Evolutionary conservation across 768 basidiomycete species (phyloP).

Genomic region (Tubosaeta sp.): DNA sequence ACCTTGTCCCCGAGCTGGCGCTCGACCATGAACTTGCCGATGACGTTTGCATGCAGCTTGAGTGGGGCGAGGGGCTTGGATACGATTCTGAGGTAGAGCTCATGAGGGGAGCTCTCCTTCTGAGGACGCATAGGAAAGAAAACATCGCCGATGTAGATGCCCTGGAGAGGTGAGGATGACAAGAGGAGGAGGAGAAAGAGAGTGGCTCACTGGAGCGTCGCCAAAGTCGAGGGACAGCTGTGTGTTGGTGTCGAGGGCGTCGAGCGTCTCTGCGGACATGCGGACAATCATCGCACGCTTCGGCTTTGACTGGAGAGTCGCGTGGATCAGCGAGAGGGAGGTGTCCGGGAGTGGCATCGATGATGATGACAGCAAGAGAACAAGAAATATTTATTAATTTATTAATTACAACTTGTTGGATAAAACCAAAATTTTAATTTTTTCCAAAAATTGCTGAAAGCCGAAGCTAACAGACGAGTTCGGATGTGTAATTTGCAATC

Average conservation of each 20-base stretch:
- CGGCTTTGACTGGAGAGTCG: conserved; percentile 52
- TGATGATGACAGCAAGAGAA: conserved; percentile 25
- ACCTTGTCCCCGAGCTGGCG: conserved; percentile 49
- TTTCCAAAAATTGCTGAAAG: conserved; percentile 88
- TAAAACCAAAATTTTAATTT: conserved; percentile 12
- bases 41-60: conserved; percentile 69
- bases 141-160: conserved; percentile 59
- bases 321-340: conserved; percentile 54
- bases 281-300: conserved; percentile 76
- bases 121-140: conserved; percentile 57
- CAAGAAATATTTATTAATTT: background rate
- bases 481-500: conserved; percentile 98
- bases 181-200: background rate
- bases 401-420: background rate
- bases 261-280: conserved; percentile 67
- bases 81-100: conserved; percentile 67
- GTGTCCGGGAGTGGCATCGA: conserved; percentile 59
- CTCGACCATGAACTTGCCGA: conserved; percentile 68
- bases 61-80: conserved; percentile 61
- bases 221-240: conserved; percentile 61
- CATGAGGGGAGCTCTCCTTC: conserved; percentile 57
- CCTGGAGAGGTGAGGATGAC: conserved; percentile 33
- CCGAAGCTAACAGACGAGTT: conserved; percentile 88
- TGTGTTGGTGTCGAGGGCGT: conserved; percentile 54
- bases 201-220: conserved; percentile 47